Percentiles rank a stretch among this genome's conserved stretches.
phyloP scores from a whole-genome alignment of 345 rosid species.

The Gossypium anomalum region DNA sequence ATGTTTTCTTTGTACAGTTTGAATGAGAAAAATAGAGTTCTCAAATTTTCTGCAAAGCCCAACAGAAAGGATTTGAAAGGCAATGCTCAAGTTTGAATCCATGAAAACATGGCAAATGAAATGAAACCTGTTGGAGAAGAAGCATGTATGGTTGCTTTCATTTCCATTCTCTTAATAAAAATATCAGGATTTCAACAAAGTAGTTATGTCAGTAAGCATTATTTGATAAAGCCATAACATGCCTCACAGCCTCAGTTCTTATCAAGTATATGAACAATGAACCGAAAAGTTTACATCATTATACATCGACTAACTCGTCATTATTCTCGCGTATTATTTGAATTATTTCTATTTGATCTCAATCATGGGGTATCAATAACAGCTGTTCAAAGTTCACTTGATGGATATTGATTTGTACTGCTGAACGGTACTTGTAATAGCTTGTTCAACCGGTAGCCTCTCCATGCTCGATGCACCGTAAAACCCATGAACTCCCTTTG shows the following conservation, averaged over 20 bases:
- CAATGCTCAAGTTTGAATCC: not conserved
- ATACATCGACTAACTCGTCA: not conserved
- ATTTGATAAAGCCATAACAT: not conserved
- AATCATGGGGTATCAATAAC: not conserved
- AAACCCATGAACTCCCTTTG: conserved; percentile 82
- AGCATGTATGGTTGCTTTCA: not conserved
- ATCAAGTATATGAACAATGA: not conserved
- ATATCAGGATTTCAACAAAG: not conserved
- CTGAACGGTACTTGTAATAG: conserved; percentile 64
- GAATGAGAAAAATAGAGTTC: not conserved
- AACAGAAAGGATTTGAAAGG: not conserved
- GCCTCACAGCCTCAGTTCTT: not conserved
- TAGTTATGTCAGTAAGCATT: not conserved
- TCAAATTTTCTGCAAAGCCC: not conserved
- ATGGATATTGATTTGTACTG: conserved; percentile 67
- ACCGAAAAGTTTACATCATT: not conserved
- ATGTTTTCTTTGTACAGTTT: not conserved
- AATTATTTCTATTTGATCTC: not conserved
- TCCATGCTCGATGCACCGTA: conserved; percentile 99
- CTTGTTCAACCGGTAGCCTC: conserved; percentile 84
- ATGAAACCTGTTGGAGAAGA: not conserved
- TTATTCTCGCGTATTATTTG: not conserved
- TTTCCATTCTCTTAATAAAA: too few species aligned
- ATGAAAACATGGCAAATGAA: conserved; percentile 3
- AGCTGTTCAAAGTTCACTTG: conserved; percentile 32